Evolutionary conservation across 352 stramenopile genomes (phyloP).

Genomic region (Albugo laibachii): DNA sequence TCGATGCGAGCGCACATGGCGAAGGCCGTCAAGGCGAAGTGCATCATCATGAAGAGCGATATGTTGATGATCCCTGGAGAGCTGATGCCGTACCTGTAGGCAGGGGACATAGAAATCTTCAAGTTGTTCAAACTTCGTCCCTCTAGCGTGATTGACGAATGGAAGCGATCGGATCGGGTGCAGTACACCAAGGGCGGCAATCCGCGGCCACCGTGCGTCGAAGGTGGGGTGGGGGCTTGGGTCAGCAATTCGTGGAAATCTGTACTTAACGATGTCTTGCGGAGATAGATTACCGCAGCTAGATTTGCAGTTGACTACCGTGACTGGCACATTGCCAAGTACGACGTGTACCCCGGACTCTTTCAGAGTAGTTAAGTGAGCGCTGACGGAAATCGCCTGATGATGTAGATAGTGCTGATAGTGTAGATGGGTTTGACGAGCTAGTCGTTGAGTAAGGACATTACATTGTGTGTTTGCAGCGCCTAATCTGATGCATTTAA

Average conservation of each 20-base stretch:
- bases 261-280: not conserved
- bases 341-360: no score
- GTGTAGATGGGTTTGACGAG: no score
- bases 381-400: no score
- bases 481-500: no score
- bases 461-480: no score
- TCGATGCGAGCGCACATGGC: constrained; percentile 9
- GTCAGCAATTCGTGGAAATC: not conserved
- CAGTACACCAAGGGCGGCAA: constrained; percentile 3
- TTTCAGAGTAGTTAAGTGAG: no score
- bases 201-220: not conserved
- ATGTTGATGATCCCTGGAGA: constrained; percentile 4
- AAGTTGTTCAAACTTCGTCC: constrained; percentile 4
- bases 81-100: constrained; percentile 4
- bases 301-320: no score
- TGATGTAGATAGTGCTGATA: no score
- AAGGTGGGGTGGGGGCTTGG: constrained; percentile 3
- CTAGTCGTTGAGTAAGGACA: no score
- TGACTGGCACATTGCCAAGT: no score
- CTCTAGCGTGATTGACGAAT: constrained; percentile 7
- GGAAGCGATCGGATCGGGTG: constrained; percentile 6
- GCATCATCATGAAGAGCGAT: not conserved
- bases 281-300: not conserved
- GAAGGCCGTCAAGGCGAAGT: constrained; percentile 7
- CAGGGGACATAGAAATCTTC: constrained; percentile 2